Conservation (phyloP, 2,329 filamentous ascomycete species). For the Diaporthe sp. region DNA sequence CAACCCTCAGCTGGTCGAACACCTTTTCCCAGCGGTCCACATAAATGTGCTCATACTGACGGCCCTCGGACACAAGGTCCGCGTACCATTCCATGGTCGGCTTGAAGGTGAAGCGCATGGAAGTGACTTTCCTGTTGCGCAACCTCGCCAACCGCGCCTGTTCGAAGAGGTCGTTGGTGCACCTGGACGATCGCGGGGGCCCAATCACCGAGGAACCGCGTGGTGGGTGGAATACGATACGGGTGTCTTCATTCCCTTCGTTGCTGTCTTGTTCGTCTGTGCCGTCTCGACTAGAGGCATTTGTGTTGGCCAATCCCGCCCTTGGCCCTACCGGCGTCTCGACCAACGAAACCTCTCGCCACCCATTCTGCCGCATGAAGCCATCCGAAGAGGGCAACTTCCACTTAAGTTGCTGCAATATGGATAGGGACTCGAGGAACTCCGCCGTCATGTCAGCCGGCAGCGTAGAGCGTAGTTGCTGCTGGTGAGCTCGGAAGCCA, state of each 20-base stretch:
- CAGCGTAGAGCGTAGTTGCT: slow-evolving; percentile 44
- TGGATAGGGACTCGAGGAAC: slow-evolving; percentile 49
- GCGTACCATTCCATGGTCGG: slow-evolving; percentile 68
- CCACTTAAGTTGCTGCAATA: slow-evolving; percentile 51
- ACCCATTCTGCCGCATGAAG: slow-evolving; percentile 54
- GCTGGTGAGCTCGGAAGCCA: slow-evolving; percentile 49
- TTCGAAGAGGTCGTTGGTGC: slow-evolving; percentile 61
- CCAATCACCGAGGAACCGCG: slow-evolving; percentile 44
- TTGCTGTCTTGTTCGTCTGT: slow-evolving; percentile 45
- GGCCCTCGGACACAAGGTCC: slow-evolving; percentile 60
- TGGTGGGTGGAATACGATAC: slow-evolving; percentile 64
- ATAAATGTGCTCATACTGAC: slow-evolving; percentile 64
- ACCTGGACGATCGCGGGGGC: slow-evolving; percentile 48
- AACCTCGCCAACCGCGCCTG: slow-evolving; percentile 48
- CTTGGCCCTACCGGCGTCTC: slow-evolving; percentile 36
- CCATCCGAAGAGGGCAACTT: slow-evolving; percentile 54
- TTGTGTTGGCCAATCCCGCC: background rate
- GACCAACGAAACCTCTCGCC: slow-evolving; percentile 50
- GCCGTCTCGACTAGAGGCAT: background rate
- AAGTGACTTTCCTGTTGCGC: slow-evolving; percentile 43
- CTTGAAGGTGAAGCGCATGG: slow-evolving; percentile 58
- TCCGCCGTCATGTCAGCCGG: slow-evolving; percentile 60
- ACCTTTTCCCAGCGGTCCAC: slow-evolving; percentile 61
- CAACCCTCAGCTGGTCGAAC: slow-evolving; percentile 46
- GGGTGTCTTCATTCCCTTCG: slow-evolving; percentile 46